A percentile compares a stretch with the other conserved stretches of the same genome.
Evolutionary conservation across 1,139 yeast species (phyloP).

Genomic region (Protomyces lactucae-debilis): DNA sequence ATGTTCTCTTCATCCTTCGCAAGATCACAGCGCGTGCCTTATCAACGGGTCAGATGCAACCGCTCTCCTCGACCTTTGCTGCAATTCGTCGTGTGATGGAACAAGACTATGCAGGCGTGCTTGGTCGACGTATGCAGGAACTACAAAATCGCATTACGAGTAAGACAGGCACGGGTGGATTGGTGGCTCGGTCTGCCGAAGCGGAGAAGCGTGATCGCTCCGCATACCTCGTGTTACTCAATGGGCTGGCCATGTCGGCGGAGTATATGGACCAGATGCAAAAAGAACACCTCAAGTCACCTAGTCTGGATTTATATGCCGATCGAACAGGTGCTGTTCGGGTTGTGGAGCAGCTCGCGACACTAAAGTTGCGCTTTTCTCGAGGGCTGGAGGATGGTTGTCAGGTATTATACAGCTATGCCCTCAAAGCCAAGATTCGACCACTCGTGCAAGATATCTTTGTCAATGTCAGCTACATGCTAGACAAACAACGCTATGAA

Average conservation of each 20-base stretch:
- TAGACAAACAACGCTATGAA: slow-evolving; percentile 1
- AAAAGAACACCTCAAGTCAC: slow-evolving; percentile 13
- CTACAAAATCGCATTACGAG: slow-evolving; percentile 26
- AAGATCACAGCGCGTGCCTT: slow-evolving; percentile 47
- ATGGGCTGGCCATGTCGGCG: slow-evolving; percentile 36
- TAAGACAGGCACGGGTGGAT: slow-evolving; percentile 10
- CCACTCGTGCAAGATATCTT: slow-evolving; percentile 9
- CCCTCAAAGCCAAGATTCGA: slow-evolving; percentile 7
- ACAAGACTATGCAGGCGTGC: slow-evolving; percentile 32
- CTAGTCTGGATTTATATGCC: neutral
- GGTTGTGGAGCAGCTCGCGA: neutral
- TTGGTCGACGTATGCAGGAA: slow-evolving; percentile 32
- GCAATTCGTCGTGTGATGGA: slow-evolving; percentile 28
- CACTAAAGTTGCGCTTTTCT: slow-evolving; percentile 7
- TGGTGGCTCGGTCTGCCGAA: slow-evolving; percentile 28
- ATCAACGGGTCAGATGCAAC: slow-evolving; percentile 27
- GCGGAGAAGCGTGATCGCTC: slow-evolving; percentile 20
- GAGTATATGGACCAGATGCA: slow-evolving; percentile 29
- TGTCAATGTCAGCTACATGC: slow-evolving; percentile 2
- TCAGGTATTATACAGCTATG: slow-evolving; percentile 14
- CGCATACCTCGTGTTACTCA: slow-evolving; percentile 40
- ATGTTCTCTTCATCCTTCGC: slow-evolving; percentile 67
- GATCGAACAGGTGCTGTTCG: slow-evolving; percentile 1
- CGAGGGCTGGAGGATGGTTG: slow-evolving; percentile 24
- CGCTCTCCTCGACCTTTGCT: slow-evolving; percentile 27